A percentile compares a stretch with the other conserved stretches of the same genome.
phyloP scores from a whole-genome alignment of 2,329 filamentous ascomycete species.

The Beauveria sp. region DNA sequence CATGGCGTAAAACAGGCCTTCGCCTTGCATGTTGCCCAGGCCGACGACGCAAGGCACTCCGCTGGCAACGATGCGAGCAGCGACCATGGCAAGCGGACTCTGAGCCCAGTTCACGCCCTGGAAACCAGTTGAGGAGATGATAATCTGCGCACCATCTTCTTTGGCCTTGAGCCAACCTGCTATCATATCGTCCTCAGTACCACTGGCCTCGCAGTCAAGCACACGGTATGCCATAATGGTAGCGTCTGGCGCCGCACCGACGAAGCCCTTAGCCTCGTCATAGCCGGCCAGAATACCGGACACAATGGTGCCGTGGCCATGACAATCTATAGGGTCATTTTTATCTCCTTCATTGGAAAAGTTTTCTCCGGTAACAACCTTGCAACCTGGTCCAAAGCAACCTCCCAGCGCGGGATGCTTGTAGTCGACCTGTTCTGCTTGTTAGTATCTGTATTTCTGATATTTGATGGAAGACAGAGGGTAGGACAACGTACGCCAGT shows the following conservation, averaged over 20 bases:
- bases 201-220: not conserved
- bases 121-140: slow-evolving; percentile 5
- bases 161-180: slow-evolving; percentile 10
- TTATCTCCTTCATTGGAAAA: not conserved
- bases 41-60: slow-evolving; percentile 4
- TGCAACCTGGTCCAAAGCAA: not conserved
- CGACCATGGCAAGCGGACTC: not conserved
- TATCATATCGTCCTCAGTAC: slow-evolving; percentile 1
- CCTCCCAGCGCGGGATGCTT: not conserved
- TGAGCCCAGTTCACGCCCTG: not conserved
- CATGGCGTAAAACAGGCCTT: slow-evolving; percentile 1
- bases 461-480: not conserved
- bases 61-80: not conserved
- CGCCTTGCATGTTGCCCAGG: not conserved
- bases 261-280: not conserved
- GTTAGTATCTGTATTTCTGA: not conserved
- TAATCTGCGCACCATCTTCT: slow-evolving; percentile 5
- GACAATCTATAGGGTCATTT: slow-evolving; percentile 5
- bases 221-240: not conserved
- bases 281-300: slow-evolving; percentile 3
- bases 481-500: not conserved
- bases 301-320: slow-evolving; percentile 12
- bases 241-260: not conserved
- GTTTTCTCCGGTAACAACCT: not conserved
- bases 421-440: not conserved